Base-by-base conservation (phyloP, 352 stramenopile species). In the Pseudoperonospora humuli region DNA sequence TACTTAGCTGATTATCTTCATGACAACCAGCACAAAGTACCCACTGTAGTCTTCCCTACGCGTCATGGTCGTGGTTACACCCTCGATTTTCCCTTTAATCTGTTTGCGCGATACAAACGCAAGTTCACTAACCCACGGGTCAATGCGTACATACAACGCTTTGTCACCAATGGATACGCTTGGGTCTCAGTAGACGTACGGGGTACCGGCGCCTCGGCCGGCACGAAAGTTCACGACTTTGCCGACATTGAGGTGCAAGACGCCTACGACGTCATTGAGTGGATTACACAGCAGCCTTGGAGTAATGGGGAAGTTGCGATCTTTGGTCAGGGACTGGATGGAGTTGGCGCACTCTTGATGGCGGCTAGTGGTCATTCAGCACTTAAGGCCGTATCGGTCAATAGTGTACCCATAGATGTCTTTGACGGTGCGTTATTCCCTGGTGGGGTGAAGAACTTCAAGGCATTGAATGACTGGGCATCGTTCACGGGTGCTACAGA, bases 41-140 rank as follows among this genome's bases (percentile, higher is more conserved):
- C 79, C 5, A 75, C 76, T 14, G 54, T 91, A 23, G 21, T 91
- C 29, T 79, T 84, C 60, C 67, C 72, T 21, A 91, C 79, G 19
- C 79, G 79, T 39, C 79, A 91, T 48, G 75, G 79, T 33, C 79
- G 79, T 20, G 79, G 79, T 15, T 91, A 91, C 66, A 67, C 71
- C 10, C 33, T 91, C 15, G 64, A 88, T 52, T 91, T 91, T 45
- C 79, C 78, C 14, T 85, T 91, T 55, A 82, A 66, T 57, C 26
- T 84, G 13, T 84, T 87, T 32, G 61, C 74, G 31, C 58, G 64
- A 25, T 86, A 84, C 51, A 49, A 75, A 25, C 68, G 70, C 42
- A 76, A 77, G 53, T 87, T 88, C 51, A 88, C 75, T n/a, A 85
- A 84, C 55, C 79, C 79, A 20, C 75, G 79, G 15, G 84, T 79